phyloP scores from a whole-genome alignment of 23 red algal genomes.

The Chondrus crispus region DNA sequence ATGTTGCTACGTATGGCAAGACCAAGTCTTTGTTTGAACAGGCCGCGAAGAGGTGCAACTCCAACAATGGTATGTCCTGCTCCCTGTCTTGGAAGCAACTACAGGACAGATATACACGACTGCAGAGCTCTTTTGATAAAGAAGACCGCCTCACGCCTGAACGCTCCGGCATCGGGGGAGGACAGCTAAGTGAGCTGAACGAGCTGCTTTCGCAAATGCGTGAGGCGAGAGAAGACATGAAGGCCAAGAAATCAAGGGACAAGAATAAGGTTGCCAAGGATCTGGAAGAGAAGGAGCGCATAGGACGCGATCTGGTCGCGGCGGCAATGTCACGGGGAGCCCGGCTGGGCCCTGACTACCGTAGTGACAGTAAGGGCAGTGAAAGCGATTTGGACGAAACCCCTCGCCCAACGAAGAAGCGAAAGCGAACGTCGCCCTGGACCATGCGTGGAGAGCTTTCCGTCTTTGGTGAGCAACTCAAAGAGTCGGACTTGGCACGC shows the following conservation, averaged over 20 bases:
- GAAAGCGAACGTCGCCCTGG: not conserved
- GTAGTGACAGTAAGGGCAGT: not conserved
- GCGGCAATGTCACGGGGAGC: too few relatives aligned
- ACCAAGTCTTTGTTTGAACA: not conserved
- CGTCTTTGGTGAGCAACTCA: not conserved
- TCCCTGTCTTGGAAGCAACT: not conserved
- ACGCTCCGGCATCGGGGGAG: not conserved
- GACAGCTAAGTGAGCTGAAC: constrained; percentile 17
- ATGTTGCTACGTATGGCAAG: not conserved
- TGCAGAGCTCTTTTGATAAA: not conserved
- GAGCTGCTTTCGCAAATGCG: not conserved
- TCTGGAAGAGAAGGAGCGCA: not conserved
- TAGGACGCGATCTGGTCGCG: not conserved
- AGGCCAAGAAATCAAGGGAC: not conserved
- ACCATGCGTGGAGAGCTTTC: not conserved
- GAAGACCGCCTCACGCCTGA: not conserved
- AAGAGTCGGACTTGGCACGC: not conserved
- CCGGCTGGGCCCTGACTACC: not conserved
- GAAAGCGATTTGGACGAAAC: not conserved
- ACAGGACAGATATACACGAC: not conserved
- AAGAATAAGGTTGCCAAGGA: not conserved
- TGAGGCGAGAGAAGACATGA: not conserved
- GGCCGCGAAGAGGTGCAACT: not conserved
- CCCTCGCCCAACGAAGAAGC: not conserved
- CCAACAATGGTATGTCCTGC: not conserved